Conservation (phyloP, 2,329 filamentous ascomycete species). For the Colletotrichum sp. region DNA sequence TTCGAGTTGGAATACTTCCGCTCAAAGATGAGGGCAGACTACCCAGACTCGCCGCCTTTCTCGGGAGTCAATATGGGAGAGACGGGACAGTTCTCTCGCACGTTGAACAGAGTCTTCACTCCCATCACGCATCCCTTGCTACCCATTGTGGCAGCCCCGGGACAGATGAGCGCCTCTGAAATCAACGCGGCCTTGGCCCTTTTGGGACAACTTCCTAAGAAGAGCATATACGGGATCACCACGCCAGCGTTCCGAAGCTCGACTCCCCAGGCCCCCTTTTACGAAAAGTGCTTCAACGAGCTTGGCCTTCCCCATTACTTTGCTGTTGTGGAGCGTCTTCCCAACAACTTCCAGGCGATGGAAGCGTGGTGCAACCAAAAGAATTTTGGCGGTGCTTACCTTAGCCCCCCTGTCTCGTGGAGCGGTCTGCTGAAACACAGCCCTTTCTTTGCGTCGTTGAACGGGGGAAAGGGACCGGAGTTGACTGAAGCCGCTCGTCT, state of each 20-base stretch:
- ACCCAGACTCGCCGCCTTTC: slow-evolving; percentile 72
- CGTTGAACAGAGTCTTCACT: slow-evolving; percentile 84
- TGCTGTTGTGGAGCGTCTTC: slow-evolving; percentile 73
- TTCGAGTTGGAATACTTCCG: slow-evolving; percentile 92
- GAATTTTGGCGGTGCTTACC: slow-evolving; percentile 81
- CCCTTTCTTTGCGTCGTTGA: slow-evolving; percentile 54
- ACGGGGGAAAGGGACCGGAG: slow-evolving; percentile 56
- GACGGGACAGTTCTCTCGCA: slow-evolving; percentile 82
- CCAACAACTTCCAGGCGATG: slow-evolving; percentile 68
- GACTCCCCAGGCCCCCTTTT: slow-evolving; percentile 81
- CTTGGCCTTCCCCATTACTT: slow-evolving; percentile 87
- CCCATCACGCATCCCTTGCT: slow-evolving; percentile 86
- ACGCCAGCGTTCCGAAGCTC: slow-evolving; percentile 66
- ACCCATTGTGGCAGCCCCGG: slow-evolving; percentile 83
- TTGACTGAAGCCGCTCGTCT: slow-evolving; percentile 78
- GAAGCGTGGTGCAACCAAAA: slow-evolving; percentile 75
- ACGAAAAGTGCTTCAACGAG: slow-evolving; percentile 83
- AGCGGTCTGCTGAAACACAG: slow-evolving; percentile 63
- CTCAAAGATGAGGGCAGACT: slow-evolving; percentile 73
- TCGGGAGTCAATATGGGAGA: slow-evolving; percentile 89
- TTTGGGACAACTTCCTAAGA: slow-evolving; percentile 81
- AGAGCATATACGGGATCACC: slow-evolving; percentile 81
- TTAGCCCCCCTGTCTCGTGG: slow-evolving; percentile 73
- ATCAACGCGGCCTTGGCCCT: slow-evolving; percentile 81
- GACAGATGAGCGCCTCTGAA: slow-evolving; percentile 84